Base-by-base conservation (phyloP, 1,284 basidiomycete species). In the Cryptococcus sp. region DNA sequence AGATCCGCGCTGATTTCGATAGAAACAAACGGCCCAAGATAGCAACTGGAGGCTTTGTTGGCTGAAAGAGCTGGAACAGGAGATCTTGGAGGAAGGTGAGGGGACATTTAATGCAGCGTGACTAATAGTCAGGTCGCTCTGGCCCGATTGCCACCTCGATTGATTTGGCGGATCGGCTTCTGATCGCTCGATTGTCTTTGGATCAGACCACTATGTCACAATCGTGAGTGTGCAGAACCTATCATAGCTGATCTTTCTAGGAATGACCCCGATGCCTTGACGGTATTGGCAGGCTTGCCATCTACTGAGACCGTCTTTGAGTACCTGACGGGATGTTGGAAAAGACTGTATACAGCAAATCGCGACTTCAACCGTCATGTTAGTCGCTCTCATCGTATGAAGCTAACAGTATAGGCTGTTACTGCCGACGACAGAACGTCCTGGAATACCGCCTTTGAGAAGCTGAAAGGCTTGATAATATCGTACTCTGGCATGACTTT, bases 321-420 rank as follows among this genome's bases (percentile, higher is more conserved):
- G 71, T 99, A 94, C 73, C 83, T 99, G 22, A 84, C 92, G 1
- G 88, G 88, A 20, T 89, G 90, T 69, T 99, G 95, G 95, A 93
- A 90, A 76, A 84, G 93, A 22, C 72, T 89, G 47, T 88, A 90
- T 61, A 66, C 77, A 1, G 82, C 82, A 5, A 85, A 85, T 62
- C 79, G 82, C 27, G 81, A 67, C 83, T 45, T 88, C 7, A 87
- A 72, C 86, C 86, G 82, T 88, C 87, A 57, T 47, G 74, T 74
- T 27, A 10, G 45, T 40, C 13, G 3, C 8, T n/a, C 17, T 22
- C 19, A n/a, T 20, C 17, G 27, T n/a, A 35, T 49, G 8, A 48
- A 22, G 25, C 40, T 35, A 53, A 31, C 54, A 64, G 16, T 40
- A 13, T 59, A 88, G 89, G 84, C 81, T 38, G 87, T 86, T 70